Base-by-base conservation (phyloP, 169 alveolate genomes). In the Eimeria nieschulzi region DNA sequence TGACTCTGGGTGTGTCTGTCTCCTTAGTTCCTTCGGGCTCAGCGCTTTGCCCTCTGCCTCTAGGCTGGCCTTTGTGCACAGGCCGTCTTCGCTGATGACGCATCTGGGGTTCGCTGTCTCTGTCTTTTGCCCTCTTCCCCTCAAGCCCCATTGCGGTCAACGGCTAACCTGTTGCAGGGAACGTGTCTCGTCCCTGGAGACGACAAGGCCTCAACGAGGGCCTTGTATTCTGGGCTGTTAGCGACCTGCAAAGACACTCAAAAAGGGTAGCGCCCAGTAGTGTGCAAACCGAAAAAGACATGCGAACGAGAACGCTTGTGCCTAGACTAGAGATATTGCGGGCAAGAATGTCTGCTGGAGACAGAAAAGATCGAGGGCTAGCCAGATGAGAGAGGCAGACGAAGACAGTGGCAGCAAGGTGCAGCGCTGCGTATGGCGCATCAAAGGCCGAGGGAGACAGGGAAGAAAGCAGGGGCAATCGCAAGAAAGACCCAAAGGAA, bases 241-340 rank as follows among this genome's bases (percentile, higher is more conserved):
- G 55, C 70, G 70, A 72, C n/a, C 92, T 86, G 92, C 15, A 25
- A 63, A 46, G 84, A 46, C 84, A 75, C 84, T 64, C 84, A 33
- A 33, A 33, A 33, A 61, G 46, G 46, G 46, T 33, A 33, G 46
- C 46, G 46, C 46, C 3, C 46, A 33, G 0, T 33, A 1, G 46
- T 33, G 46, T 33, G 46, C 46, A 33, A 33, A 33, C 46, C 46
- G 6, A 33, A 33, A 33, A 33, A 0, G 0, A 33, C 46, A 33
- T 33, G 46, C 0, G 46, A 3, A 33, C 46, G 46, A 33, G 46
- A 33, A 33, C 46, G 46, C 46, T 33, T 33, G 3, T 33, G 46
- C 46, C 3, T 33, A 33, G 3, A 33, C 0, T 33, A 0, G 3
- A 33, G 46, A 33, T 0, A 33, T 3, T 33, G 46, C 6, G 46